Conservation (phyloP, 129 eudicot species). For the Artemisia argyi region DNA sequence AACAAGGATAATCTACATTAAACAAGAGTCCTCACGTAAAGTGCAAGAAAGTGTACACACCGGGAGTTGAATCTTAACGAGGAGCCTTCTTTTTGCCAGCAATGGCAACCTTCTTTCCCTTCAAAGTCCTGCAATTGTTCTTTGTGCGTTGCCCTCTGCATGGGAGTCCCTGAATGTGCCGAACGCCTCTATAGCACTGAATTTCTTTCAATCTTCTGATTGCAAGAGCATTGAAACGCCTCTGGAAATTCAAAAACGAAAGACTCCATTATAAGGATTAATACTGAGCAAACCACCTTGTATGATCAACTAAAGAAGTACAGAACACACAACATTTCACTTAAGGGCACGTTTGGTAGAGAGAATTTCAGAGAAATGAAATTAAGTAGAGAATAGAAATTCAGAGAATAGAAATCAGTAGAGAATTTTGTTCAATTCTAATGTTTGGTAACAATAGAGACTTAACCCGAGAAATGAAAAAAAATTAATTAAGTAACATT, state of each 20-base stretch:
- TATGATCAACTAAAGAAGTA: neutral
- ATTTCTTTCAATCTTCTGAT: slow-evolving; percentile 88
- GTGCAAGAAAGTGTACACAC: slow-evolving; percentile 6
- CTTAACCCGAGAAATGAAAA: too few species aligned
- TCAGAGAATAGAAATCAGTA: too few species aligned
- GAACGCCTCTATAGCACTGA: slow-evolving; percentile 87
- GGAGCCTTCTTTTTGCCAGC: slow-evolving; percentile 92
- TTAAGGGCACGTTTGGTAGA: too few species aligned
- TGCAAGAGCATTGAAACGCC: slow-evolving; percentile 81
- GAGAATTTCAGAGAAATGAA: too few species aligned
- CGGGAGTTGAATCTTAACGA: slow-evolving; percentile 21
- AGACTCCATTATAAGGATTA: neutral
- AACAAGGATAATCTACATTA: slow-evolving; percentile 22
- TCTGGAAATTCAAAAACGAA: slow-evolving; percentile 39
- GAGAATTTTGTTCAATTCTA: too few species aligned
- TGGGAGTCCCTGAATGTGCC: slow-evolving; percentile 94
- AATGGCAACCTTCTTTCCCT: slow-evolving; percentile 84
- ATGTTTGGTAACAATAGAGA: too few species aligned
- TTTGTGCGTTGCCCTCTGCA: slow-evolving; percentile 95
- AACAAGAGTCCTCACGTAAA: slow-evolving; percentile 16
- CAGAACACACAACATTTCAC: too few species aligned
- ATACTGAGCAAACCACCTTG: neutral
- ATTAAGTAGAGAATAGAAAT: too few species aligned
- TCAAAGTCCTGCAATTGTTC: slow-evolving; percentile 85
- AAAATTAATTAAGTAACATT: too few species aligned